Base-by-base conservation (phyloP, 208 protist species). In the Porcisia deanei region DNA sequence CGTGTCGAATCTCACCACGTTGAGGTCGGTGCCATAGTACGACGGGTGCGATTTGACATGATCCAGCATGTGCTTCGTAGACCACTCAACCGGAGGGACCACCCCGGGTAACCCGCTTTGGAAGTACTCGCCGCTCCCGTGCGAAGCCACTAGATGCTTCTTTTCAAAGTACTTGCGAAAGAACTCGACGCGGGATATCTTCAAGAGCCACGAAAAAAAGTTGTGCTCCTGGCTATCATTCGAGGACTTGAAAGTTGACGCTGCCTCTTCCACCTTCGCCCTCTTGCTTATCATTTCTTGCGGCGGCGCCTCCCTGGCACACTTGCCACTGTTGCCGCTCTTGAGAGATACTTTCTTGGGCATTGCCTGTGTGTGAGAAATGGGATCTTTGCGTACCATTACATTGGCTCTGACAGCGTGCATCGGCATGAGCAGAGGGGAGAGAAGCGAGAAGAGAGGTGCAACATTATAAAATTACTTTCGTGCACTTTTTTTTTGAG, bases 131-230 rank as follows among this genome's bases (percentile, higher is more conserved):
- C 80, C 73, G 37, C 22, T 73, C 60, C 76, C 79, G 71, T 88
- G 89, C 45, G 79, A 90, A 34, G 58, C 74, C 49, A 84, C 77
- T 37, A 94, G 49, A 58, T 87, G 86, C 64, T 89, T 85, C 74
- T 93, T 85, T 71, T 96, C 94, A 85, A 92, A 98, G 71, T 96
- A 93, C 3, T 86, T 71, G 20, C 81, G 68, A 72, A 94, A 95
- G 57, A 98, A 98, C 20, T 90, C 81, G 41, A 76, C 58, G 43
- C 85, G 73, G 0, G 82, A 86, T 16, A 86, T 77, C 10, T 88
- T 84, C 25, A 88, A 55, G 22, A 95, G 67, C 64, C 94, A 86
- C n/a, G 66, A 76, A 58, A 92, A 93, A 70, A 93, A 89, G 60
- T 72, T 75, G 20, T 41, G 59, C 10, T 37, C 47, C 49, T 53